These are phyloP conservation scores for Gliomastix tumulicola DNA, from an alignment of 2,329 filamentous ascomycete species.

Conservation along the genomic window DNA sequence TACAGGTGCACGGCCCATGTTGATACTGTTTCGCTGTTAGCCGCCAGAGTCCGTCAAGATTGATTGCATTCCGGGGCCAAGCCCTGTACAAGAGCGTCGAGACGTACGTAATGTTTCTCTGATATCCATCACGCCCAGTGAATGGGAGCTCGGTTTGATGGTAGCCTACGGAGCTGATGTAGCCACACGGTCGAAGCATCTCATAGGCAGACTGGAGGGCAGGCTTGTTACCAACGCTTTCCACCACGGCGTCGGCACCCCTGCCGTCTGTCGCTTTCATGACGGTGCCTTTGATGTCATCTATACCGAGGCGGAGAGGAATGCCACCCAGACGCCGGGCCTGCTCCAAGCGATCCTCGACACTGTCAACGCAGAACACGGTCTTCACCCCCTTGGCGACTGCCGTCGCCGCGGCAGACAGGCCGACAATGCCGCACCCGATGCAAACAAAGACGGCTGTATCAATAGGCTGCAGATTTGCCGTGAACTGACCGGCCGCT, in stretches of 20 bases:
- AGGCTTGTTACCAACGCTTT: conserved; percentile 66
- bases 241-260: conserved; percentile 79
- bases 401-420: conserved; percentile 67
- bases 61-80: no score
- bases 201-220: conserved; percentile 67
- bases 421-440: conserved; percentile 78
- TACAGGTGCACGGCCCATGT: no score
- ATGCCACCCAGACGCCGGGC: conserved; percentile 72
- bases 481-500: no score
- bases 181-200: conserved; percentile 63
- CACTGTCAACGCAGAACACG: conserved; percentile 72
- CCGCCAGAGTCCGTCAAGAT: no score
- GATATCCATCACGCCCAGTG: no score
- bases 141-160: no score
- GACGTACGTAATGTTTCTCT: no score
- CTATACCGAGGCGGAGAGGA: conserved; percentile 69
- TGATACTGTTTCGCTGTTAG: no score
- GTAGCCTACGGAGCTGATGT: conserved; percentile 68
- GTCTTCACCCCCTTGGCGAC: conserved; percentile 58
- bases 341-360: conserved; percentile 66
- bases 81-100: no score
- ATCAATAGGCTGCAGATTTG: no score
- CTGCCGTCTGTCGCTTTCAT: conserved; percentile 70
- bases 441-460: no score
- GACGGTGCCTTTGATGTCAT: conserved; percentile 60